Base-by-base conservation (phyloP, 176 grass and related monocot species). In the Metroxylon sagu region DNA sequence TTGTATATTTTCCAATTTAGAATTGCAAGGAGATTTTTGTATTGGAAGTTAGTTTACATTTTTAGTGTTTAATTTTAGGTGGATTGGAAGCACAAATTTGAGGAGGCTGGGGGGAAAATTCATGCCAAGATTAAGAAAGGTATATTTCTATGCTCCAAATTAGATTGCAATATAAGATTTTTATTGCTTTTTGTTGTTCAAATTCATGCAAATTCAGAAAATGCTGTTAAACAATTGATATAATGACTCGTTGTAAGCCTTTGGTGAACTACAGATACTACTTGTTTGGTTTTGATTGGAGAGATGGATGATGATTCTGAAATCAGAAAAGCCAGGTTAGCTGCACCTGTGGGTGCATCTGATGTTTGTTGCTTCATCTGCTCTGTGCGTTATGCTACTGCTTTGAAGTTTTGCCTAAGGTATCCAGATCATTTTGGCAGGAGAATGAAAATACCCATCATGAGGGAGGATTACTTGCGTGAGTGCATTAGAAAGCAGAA, bases 291-390 rank as follows among this genome's bases (percentile, higher is more conserved):
- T 72, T 76, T 80, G 66, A 82, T 65, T 48, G 81, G 78, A 51
- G 92, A 85, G 65, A 28, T 88, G 50, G 61, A 82, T 68, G 75
- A 80, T 51, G 74, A 87, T 70, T 43, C 73, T 72, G 80, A 96
- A 90, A 80, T 85, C 49, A 88, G 56, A 72, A 96, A 77, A 96
- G 83, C 92, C 61, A 96, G 92, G 92, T 96, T 51, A 56, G 17
- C 51, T 4, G 0, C 17, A 50, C 69, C 50, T 76, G 18, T 75
- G 27, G 18, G 17, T 68, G 52, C 12, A 30, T 43, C 31, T 53
- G 57, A 73, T 61, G 10, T 79, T 64, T 16, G 25, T 66, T 57
- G 18, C 15, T 25, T 50, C 14, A 26, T 74, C 60, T 16, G 35
- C 61, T 82, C 69, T 65, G 16, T 14, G 65, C 53, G n/a, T 14